phyloP scores from a whole-genome alignment of 2,329 filamentous ascomycete genomes.

The Phialophora macrospora region DNA sequence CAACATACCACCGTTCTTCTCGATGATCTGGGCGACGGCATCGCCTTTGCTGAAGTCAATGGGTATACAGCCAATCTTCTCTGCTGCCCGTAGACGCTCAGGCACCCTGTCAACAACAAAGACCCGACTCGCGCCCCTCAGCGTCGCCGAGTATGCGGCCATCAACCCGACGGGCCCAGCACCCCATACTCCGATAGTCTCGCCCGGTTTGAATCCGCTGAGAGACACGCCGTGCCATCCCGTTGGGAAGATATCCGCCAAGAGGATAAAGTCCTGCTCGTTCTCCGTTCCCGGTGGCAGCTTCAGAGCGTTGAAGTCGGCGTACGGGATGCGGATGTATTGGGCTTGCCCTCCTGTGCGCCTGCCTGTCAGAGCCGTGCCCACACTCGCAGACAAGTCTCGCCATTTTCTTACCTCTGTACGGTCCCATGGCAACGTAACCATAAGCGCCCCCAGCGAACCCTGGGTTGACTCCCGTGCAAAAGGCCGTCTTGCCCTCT shows the following conservation, averaged over 20 bases:
- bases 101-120: constrained; percentile 66
- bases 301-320: constrained; percentile 68
- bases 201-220: constrained; percentile 51
- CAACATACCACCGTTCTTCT: constrained; percentile 64
- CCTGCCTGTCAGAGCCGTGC: constrained; percentile 47
- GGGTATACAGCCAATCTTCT: constrained; percentile 65
- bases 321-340: constrained; percentile 68
- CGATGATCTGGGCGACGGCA: constrained; percentile 65
- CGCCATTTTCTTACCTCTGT: constrained; percentile 39
- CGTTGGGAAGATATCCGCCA: constrained; percentile 52
- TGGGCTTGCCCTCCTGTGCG: constrained; percentile 63
- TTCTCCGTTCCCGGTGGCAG: constrained; percentile 65
- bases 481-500: constrained; percentile 68
- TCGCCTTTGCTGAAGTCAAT: constrained; percentile 67
- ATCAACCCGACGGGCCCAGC: constrained; percentile 68
- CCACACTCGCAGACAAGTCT: not conserved
- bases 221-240: constrained; percentile 47
- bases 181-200: constrained; percentile 67
- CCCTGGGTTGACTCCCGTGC: constrained; percentile 66
- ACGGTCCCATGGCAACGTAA: constrained; percentile 65
- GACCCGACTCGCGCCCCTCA: constrained; percentile 65
- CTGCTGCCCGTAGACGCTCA: constrained; percentile 62
- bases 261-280: constrained; percentile 64
- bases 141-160: constrained; percentile 66
- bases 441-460: constrained; percentile 66